phyloP scores from a whole-genome alignment of 345 rosid genomes.

The Triadica sebifera region DNA sequence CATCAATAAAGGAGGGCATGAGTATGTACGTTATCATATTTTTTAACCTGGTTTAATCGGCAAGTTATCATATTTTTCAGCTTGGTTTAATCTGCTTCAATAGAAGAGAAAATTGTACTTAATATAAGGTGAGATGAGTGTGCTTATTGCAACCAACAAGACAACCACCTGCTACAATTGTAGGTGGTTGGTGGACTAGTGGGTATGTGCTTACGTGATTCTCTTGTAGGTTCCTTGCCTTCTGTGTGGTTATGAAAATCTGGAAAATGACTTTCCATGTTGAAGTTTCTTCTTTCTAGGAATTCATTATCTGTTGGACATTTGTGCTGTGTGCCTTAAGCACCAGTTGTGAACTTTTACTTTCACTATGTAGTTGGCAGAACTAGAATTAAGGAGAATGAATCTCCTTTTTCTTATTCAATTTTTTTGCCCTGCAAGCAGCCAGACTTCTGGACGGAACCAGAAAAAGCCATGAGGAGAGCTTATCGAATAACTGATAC shows the following conservation, averaged over 20 bases:
- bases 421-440: conserved; percentile 18
- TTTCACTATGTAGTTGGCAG: neutral
- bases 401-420: neutral
- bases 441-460: conserved; percentile 76
- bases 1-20: neutral
- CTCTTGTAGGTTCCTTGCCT: neutral
- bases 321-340: neutral
- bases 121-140: too few relatives aligned
- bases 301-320: neutral
- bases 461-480: conserved; percentile 64
- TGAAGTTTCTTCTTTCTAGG: neutral
- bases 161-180: neutral
- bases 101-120: too few relatives aligned
- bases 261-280: neutral
- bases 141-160: neutral
- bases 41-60: neutral
- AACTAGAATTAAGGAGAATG: neutral
- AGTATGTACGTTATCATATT: neutral
- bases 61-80: neutral
- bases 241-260: neutral
- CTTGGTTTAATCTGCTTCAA: too few relatives aligned
- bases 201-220: too few relatives aligned
- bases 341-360: neutral
- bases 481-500: conserved; percentile 70
- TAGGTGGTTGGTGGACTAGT: neutral